Percentiles rank a stretch among this genome's conserved stretches.
phyloP scores from a whole-genome alignment of 202 grass and related monocot species.

The Alloteropsis angusta region DNA sequence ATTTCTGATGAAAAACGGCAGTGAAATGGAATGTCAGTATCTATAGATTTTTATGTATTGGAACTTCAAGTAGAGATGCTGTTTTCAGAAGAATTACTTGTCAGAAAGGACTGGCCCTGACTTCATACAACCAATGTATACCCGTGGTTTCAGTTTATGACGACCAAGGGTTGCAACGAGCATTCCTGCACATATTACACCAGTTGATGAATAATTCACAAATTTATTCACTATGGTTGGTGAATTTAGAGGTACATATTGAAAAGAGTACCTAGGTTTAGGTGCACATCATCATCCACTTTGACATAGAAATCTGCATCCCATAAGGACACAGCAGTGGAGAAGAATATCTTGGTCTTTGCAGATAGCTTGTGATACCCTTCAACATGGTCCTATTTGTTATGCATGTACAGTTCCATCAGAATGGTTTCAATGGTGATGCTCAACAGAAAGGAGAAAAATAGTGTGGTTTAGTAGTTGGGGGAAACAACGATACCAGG shows the following conservation, averaged over 20 bases:
- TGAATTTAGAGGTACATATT: background rate
- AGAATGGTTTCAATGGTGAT: conserved; percentile 12
- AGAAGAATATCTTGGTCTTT: conserved; percentile 97
- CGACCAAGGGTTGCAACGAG: conserved; percentile 69
- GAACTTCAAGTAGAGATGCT: background rate
- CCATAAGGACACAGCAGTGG: conserved; percentile 78
- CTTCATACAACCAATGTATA: conserved; percentile 98
- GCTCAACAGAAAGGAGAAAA: background rate
- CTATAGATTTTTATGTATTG: background rate
- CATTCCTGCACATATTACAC: conserved; percentile 49
- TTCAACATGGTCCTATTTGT: conserved; percentile 79
- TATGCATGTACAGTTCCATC: background rate
- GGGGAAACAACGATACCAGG: conserved; percentile 51
- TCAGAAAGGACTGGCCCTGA: conserved; percentile 86
- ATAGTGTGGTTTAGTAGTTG: background rate
- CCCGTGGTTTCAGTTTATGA: conserved; percentile 79
- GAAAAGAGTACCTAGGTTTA: conserved; percentile 74
- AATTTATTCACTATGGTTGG: background rate
- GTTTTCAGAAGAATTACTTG: conserved; percentile 59
- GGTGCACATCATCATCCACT: conserved; percentile 97
- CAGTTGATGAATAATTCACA: background rate
- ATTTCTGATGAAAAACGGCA: conserved; percentile 36
- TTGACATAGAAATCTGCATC: conserved; percentile 99
- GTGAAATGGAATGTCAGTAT: background rate
- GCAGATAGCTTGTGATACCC: conserved; percentile 96